A percentile compares a stretch with the other conserved stretches of the same genome.
Evolutionary conservation across 1,284 basidiomycete species (phyloP).

Genomic region (Takashimella tepidaria): DNA sequence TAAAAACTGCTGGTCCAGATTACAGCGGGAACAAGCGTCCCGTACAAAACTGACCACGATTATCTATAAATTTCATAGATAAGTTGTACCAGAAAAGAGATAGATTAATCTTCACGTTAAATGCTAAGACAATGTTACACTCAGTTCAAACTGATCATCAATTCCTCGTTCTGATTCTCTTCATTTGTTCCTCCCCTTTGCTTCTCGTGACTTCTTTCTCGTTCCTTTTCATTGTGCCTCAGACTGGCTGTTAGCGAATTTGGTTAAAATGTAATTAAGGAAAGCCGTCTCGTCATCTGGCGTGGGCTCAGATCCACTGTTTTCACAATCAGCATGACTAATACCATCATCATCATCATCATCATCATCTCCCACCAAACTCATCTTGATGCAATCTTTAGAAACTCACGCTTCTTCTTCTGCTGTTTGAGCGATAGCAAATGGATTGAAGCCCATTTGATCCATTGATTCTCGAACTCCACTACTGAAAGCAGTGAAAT

Average conservation of each 20-base stretch:
- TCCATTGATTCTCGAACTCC: conserved; percentile 10
- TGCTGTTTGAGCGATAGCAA: conserved; percentile 43
- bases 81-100: no score
- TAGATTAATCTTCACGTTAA: no score
- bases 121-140: no score
- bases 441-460: conserved; percentile 42
- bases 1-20: no score
- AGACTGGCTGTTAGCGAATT: conserved; percentile 42
- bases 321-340: conserved; percentile 5
- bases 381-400: background rate
- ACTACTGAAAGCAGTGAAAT: conserved; percentile 22
- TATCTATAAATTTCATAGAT: no score
- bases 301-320: conserved; percentile 12
- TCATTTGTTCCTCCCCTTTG: background rate
- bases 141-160: no score
- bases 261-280: conserved; percentile 43
- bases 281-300: conserved; percentile 40
- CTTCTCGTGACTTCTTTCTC: background rate
- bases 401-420: conserved; percentile 36
- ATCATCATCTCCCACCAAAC: background rate
- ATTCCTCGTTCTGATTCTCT: no score
- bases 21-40: no score
- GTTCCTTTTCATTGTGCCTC: conserved; percentile 23
- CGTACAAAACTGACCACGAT: no score
- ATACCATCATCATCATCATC: background rate